Percentiles rank a stretch among this genome's conserved stretches.
Evolutionary conservation across 139 green algal genomes (phyloP).

Genomic region (Nannochloris sp.): DNA sequence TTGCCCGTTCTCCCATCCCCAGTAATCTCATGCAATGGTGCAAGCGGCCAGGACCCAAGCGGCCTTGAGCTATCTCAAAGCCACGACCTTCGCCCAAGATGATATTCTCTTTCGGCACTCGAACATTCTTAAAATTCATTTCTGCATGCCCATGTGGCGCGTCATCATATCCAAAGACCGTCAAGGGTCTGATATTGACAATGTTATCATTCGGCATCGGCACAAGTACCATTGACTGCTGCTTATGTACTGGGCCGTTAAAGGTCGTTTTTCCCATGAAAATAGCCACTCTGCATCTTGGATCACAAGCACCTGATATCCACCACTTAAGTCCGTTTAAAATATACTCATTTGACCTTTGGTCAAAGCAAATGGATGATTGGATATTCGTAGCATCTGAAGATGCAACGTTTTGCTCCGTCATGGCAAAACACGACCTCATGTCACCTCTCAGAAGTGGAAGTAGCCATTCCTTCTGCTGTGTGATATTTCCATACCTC

Average conservation of each 20-base stretch:
- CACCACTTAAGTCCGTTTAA: constrained; percentile 94
- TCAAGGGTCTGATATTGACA: constrained; percentile 35
- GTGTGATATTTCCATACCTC: constrained; percentile 68
- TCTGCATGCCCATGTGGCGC: constrained; percentile 94
- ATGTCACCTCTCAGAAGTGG: constrained; percentile 85
- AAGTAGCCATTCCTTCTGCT: constrained; percentile 85
- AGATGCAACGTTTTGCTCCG: constrained; percentile 90
- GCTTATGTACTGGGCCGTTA: constrained; percentile 44
- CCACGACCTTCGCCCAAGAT: constrained; percentile 79
- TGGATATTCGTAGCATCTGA: constrained; percentile 96
- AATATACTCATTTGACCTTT: constrained; percentile 25
- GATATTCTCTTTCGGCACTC: constrained; percentile 48
- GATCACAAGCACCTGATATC: constrained; percentile 78
- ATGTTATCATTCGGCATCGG: constrained; percentile 73
- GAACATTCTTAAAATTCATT: constrained; percentile 68
- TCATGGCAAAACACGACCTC: constrained; percentile 96
- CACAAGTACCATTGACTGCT: constrained; percentile 93
- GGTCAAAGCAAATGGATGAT: constrained; percentile 20
- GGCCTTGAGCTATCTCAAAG: constrained; percentile 97
- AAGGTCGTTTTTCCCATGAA: constrained; percentile 92
- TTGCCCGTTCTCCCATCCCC: constrained; percentile 68
- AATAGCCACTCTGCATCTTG: constrained; percentile 71
- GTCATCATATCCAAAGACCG: constrained; percentile 88
- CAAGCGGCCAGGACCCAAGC: constrained; percentile 90
- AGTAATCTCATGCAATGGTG: constrained; percentile 98